Conservation (phyloP, 805 yeast genomes). For the Candida chilensis region DNA sequence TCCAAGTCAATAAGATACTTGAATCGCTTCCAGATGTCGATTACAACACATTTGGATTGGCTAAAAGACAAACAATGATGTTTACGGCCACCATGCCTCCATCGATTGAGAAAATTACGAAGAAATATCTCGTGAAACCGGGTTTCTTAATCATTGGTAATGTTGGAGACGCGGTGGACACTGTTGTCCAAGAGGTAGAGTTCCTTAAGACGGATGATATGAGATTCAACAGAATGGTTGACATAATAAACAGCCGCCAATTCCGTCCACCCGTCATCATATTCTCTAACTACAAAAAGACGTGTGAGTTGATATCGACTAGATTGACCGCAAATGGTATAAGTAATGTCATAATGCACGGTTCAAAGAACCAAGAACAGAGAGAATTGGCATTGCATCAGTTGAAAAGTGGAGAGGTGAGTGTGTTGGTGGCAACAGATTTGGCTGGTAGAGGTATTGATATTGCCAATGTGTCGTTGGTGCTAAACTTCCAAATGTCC, state of each 20-base stretch:
- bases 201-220: conserved; percentile 31
- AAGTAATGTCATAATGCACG: conserved; percentile 64
- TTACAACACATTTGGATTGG: conserved; percentile 21
- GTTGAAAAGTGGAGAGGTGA: conserved; percentile 45
- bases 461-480: conserved; percentile 78
- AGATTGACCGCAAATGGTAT: conserved; percentile 36
- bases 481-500: conserved; percentile 81
- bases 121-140: conserved; percentile 53
- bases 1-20: conserved; percentile 57
- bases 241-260: conserved; percentile 16
- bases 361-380: conserved; percentile 76
- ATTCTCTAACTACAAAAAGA: conserved; percentile 70
- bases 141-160: conserved; percentile 61
- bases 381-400: conserved; percentile 70
- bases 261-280: conserved; percentile 59
- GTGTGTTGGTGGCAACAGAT: conserved; percentile 81
- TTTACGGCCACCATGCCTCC: conserved; percentile 91
- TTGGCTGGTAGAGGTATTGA: conserved; percentile 96
- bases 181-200: conserved; percentile 64
- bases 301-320: conserved; percentile 60
- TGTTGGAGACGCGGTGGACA: conserved; percentile 54
- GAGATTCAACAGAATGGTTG: conserved; percentile 32
- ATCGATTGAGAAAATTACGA: conserved; percentile 56
- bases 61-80: conserved; percentile 66
- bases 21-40: conserved; percentile 41